These are phyloP conservation scores for Fusarium metavorans DNA, from an alignment of 2,329 filamentous ascomycete species.

Conservation along the genomic window DNA sequence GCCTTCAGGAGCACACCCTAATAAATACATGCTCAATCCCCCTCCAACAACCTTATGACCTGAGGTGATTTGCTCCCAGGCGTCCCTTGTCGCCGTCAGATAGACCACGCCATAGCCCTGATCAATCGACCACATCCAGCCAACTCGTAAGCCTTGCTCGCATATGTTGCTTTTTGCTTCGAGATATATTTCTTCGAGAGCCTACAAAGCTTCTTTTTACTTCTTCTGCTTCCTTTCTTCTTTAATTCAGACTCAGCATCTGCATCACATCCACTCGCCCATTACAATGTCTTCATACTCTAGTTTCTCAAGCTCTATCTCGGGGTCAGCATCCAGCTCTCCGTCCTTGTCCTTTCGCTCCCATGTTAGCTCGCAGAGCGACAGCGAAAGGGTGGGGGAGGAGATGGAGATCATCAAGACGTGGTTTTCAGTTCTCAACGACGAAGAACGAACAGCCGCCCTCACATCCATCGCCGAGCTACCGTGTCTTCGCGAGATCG, in stretches of 20 bases:
- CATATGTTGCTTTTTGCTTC: constrained; percentile 4
- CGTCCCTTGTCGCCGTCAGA: constrained; percentile 37
- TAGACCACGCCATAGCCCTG: constrained; percentile 38
- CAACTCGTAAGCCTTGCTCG: constrained; percentile 12
- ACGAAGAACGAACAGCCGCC: constrained; percentile 36
- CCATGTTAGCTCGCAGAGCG: constrained; percentile 4
- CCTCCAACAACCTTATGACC: constrained; percentile 42
- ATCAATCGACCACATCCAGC: constrained; percentile 35
- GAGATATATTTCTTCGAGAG: constrained; percentile 4
- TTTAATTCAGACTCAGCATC: neutral
- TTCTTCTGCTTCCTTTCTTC: neutral
- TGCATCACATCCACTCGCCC: neutral
- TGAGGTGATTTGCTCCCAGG: constrained; percentile 41
- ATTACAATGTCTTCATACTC: constrained; percentile 38
- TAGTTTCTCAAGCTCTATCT: constrained; percentile 29
- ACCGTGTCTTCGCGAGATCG: constrained; percentile 42
- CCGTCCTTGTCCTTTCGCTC: constrained; percentile 31
- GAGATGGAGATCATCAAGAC: constrained; percentile 43
- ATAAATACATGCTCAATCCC: constrained; percentile 45
- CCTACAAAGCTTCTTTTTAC: neutral
- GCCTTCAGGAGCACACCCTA: constrained; percentile 24
- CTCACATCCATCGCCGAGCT: constrained; percentile 41
- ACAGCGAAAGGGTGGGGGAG: constrained; percentile 31
- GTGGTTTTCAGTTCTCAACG: constrained; percentile 42
- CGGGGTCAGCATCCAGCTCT: constrained; percentile 40